Conservation (phyloP, 1,139 yeast genomes). For the Suhomyces bolitotheri region DNA sequence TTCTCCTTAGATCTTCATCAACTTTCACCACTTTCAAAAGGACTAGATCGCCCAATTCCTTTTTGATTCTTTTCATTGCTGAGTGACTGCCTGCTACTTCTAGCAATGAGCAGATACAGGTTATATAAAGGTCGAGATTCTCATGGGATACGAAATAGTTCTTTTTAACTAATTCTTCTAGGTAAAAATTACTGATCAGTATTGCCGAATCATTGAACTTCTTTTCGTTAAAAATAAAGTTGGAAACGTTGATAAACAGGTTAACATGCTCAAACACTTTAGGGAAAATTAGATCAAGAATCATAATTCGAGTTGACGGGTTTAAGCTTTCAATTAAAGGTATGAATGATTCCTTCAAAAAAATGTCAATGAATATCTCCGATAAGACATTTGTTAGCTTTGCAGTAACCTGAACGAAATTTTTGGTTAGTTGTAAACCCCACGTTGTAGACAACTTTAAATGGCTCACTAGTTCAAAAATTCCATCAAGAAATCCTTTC, state of each 20-base stretch:
- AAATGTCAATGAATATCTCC: slow-evolving; percentile 34
- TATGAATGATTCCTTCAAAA: slow-evolving; percentile 23
- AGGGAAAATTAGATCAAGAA: slow-evolving; percentile 41
- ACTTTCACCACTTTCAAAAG: slow-evolving; percentile 24
- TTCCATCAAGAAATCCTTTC: slow-evolving; percentile 42
- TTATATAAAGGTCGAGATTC: slow-evolving; percentile 29
- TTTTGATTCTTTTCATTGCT: slow-evolving; percentile 22
- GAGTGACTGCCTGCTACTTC: slow-evolving; percentile 24
- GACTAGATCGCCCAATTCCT: slow-evolving; percentile 32
- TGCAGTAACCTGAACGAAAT: slow-evolving; percentile 26
- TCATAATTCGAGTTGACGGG: slow-evolving; percentile 29
- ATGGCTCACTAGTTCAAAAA: slow-evolving; percentile 41
- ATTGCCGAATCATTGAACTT: slow-evolving; percentile 32
- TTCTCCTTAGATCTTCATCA: slow-evolving; percentile 5
- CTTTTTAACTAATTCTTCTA: slow-evolving; percentile 20
- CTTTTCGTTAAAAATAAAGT: slow-evolving; percentile 38
- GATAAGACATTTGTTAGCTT: slow-evolving; percentile 29
- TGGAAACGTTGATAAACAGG: slow-evolving; percentile 35
- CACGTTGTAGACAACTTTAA: slow-evolving; percentile 31
- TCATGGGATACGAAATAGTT: slow-evolving; percentile 25
- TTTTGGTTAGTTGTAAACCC: slow-evolving; percentile 20
- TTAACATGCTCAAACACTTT: slow-evolving; percentile 38
- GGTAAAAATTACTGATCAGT: slow-evolving; percentile 23
- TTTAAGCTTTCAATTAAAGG: slow-evolving; percentile 21
- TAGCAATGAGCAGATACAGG: slow-evolving; percentile 34